Evolutionary conservation across 106 monocot genomes (phyloP), one percentile per base, ranked within the genome.

Genomic region (Narthecium ossifragum): DNA sequence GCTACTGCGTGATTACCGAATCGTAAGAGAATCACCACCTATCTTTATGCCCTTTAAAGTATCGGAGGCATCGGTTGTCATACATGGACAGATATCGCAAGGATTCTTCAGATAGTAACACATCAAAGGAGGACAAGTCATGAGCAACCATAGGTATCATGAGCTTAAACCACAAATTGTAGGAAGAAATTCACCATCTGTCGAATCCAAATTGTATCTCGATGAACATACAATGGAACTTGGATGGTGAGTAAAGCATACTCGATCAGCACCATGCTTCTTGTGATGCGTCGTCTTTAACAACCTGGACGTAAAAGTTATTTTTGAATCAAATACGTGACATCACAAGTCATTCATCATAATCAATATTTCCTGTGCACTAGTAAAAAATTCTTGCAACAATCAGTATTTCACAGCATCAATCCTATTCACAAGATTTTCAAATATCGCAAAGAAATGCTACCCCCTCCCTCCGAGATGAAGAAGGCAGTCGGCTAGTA

Each of bases 161-260:
- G 25, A 47, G n/a, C 29, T 57, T 25, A 50, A 60, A 37, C 31
- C 15, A 38, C 2, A 36, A 5, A 24, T 5, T 26, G 9, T 7
- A 12, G 26, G 8, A 58, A 55, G 14, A 65, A 27, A 72, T 20
- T 15, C 34, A 83, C 75, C 74, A 43, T 69, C 64, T 69, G 80
- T 68, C 38, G 85, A 75, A 32, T 80, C 90, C 66, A 90, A 39
- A 69, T 79, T 87, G 64, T 86, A 76, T 78, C 90, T 86, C 59
- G 96, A 98, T 69, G 96, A 98, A 29, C 96, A 98, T 67, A 98
- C 81, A 38, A 98, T 81, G 32, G 81, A 90, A 72, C 81, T 98
- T 56, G 96, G 90, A 65, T 98, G 96, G 49, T 98, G 96, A 0
- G 90, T 90, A 70, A 98, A 98, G 64, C 86, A 98, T 34, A 98